Base-by-base conservation (phyloP, 192 early-diverging fungal genomes). In the Coemansia asiatica region DNA sequence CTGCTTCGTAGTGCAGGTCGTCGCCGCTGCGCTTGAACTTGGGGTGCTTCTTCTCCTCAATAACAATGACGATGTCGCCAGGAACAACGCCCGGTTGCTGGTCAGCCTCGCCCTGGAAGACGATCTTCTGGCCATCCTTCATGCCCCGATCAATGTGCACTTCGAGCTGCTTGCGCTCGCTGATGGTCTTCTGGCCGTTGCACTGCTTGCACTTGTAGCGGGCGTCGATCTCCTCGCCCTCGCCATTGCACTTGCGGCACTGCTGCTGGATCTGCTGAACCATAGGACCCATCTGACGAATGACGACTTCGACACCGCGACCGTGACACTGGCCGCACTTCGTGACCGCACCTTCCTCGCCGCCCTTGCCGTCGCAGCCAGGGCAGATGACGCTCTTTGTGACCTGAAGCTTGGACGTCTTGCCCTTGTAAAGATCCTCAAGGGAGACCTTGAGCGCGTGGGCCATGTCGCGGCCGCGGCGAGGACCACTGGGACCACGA, bases 181-280 rank as follows among this genome's bases (percentile, higher is more conserved):
- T 85, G 19, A 82, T 60, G 36, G 92, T 84, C 84, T 99, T 99
- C 68, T 90, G 90, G 48, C 93, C 98, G 44, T 88, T 84, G 85
- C 98, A 99, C 60, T 76, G 64, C 72, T 89, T 91, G 88, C 98
- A 99, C 63, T 91, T 84, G 80, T 94, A 88, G 79, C 94, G 95
- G 53, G 90, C 87, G 58, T 89, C 87, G 63, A 99, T 95, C 66
- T 92, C 86, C 71, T 96, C 90, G 66, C 98, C 96, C 63, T 88
- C 86, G 62, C 95, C 98, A 55, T 87, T 82, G 83, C 98, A 99
- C 48, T 89, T 88, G 33, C 82, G 82, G 83, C 98, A 99, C 27
- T 94, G 88, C 76, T 97, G 94, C 81, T 99, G 98, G 83, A 98
- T 93, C 85, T 98, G 98, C 86, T 99, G 98, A 61, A 99, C 90